These are phyloP conservation scores for Scedosporium apiospermum DNA, from an alignment of 2,329 filamentous ascomycete species.

Conservation along the genomic window DNA sequence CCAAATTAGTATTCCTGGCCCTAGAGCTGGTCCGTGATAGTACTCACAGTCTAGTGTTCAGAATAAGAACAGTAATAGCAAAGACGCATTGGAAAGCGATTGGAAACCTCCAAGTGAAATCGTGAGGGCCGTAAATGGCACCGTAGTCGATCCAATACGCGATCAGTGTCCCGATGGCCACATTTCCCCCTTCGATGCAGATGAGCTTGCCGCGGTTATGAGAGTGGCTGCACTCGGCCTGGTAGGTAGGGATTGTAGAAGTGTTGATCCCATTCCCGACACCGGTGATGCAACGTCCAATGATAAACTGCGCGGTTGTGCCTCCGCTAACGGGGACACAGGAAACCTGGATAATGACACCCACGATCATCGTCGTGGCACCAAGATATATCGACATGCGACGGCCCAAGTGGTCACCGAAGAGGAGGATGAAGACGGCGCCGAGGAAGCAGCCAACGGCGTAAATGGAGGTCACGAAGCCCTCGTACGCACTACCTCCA, in stretches of 20 bases:
- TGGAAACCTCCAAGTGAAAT: conserved; percentile 50
- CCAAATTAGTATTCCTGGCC: conserved; percentile 25
- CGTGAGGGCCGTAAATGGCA: conserved; percentile 28
- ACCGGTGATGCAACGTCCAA: conserved; percentile 45
- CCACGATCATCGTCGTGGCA: conserved; percentile 45
- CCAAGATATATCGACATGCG: conserved; percentile 50
- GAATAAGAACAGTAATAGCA: conserved; percentile 24
- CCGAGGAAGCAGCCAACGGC: conserved; percentile 7
- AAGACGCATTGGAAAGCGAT: conserved; percentile 25
- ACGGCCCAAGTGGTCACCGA: conserved; percentile 51
- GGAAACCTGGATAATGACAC: conserved; percentile 48
- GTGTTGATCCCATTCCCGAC: conserved; percentile 48
- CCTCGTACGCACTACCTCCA: conserved; percentile 1
- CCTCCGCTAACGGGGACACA: conserved; percentile 40
- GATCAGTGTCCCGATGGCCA: conserved; percentile 30
- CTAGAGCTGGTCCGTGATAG: not conserved
- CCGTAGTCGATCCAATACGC: conserved; percentile 32
- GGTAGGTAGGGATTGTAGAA: conserved; percentile 45
- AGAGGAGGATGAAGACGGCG: conserved; percentile 20
- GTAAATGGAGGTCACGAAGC: conserved; percentile 9
- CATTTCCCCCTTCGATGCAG: conserved; percentile 44
- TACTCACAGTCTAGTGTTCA: conserved; percentile 32
- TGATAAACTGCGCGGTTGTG: conserved; percentile 34
- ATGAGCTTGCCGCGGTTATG: conserved; percentile 46
- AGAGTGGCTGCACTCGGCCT: conserved; percentile 39